Base-by-base conservation (phyloP, 495 filamentous ascomycete genomes). In the Aspergillus kassunensis region DNA sequence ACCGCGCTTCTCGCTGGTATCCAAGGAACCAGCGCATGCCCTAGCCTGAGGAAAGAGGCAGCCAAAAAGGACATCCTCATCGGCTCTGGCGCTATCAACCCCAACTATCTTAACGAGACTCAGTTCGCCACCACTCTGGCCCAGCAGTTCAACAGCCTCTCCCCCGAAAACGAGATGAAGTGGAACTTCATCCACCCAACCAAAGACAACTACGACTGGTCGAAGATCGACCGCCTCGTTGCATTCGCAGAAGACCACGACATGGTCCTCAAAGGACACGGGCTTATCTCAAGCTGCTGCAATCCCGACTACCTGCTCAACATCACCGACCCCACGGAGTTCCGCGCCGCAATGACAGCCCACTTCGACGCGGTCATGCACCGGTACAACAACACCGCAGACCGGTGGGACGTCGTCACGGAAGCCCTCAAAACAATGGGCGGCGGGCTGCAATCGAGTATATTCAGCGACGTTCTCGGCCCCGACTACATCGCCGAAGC, bases 271-370 rank as follows among this genome's bases (percentile, higher is more conserved):
- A 55, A 55, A 30, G 52, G 52, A 20, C 52, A 55, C 10, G 52
- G 52, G 11, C 44, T 55, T n/a, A 55, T 55, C 44, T 55, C 52
- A 29, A 31, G 52, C 52, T 55, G 52, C 52, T 55, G 52, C 30
- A 55, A 55, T 44, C 52, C 52, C 9, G 52, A 55, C 29, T 55
- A 19, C 52, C 12, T 55, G 35, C 34, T 49, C 27, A 55, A 55
- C 36, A 49, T 55, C 52, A 55, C 52, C 20, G 16, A 55, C 29
- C 52, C 52, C 13, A 49, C 44, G 1, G 15, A 21, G 10, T 30
- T 55, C 10, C 52, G 25, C 43, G 25, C 52, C 49, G 52, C 52
- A 5, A 49, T 55, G 44, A 33, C 8, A 23, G 4, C 39, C 2
- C 39, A 42, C 39, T 42, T 42, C 20, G 13, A 42, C 18, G 39